Base-by-base conservation (phyloP, 805 yeast species). In the Yamadazyma phyllophila region DNA sequence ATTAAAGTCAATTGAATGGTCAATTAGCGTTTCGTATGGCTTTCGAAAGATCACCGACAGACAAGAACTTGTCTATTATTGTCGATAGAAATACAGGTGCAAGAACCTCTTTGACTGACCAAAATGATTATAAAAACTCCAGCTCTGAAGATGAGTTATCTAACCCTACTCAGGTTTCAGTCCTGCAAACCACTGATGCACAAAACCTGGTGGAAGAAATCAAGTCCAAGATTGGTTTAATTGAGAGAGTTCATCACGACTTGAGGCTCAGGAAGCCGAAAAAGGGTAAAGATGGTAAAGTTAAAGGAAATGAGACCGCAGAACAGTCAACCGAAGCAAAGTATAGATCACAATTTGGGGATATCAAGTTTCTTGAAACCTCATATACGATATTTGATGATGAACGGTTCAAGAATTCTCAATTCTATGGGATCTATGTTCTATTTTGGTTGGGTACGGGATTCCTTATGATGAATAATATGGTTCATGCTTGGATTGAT, bases 381-480 rank as follows among this genome's bases (percentile, higher is more conserved):
- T 45, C 76, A 27, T 61, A 75, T 7, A 66, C 75, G 4, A 81
- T 84, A 13, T 72, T 84, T 49, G 91, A 84, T 57, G 66, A 74
- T 12, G 72, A 68, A 3, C 58, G 63, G 26, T 66, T 72, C 48
- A 66, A 67, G 42, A 66, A 73, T 1, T 63, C 81, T 2, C 67
- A 70, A 44, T 90, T 88, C 61, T 81, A 78, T 54, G 98, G 98
- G 2, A 76, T 94, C 48, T 92, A 82, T 62, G 83, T 88, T 4
- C 75, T 90, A 40, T 80, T 82, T 50, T 88, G 96, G 96, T 66
- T 87, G 44, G 77, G 79, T 4, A 76, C 82, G 4, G 82, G 77
- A 20, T 71, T 83, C 45, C 61, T 76, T 32, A 75, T 81, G 46
- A 55, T 81, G 26, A 80, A 81, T 47, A 75, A 76, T 15, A 56